Base-by-base conservation (phyloP, 768 basidiomycete genomes). In the Auriscalpium microsporum region DNA sequence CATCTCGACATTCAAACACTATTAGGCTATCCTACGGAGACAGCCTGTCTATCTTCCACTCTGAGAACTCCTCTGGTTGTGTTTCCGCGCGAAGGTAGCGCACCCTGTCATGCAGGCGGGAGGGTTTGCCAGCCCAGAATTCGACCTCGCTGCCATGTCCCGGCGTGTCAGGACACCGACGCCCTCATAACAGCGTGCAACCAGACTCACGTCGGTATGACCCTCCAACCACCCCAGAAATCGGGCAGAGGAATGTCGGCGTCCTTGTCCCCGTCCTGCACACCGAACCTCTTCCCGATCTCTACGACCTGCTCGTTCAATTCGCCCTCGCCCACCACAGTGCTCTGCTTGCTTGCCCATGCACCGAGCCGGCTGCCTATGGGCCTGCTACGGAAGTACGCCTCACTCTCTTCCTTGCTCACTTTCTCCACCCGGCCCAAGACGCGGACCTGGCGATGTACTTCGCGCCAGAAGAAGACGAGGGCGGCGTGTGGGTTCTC, bases 101-200 rank as follows among this genome's bases (percentile, higher is more conserved):
- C 57, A 95, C 81, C 45, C 94, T 84, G 68, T 97, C 94, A 62
- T 97, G 94, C 50, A 97, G 73, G 40, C 95, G 80, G 23, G 91
- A 94, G n/a, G 91, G 90, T 64, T 93, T 88, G 34, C 95, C 95
- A n/a, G 81, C 78, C 95, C 95, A 97, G 68, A 97, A 97, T 67
- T 98, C 95, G 50, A 98, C 77, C 72, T 98, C 95, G 57, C 94
- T 96, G 64, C 28, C 13, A 17, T 19, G 17, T 50, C 37, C 28
- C 58, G 23, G n/a, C 54, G 53, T 49, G 57, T 52, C 17, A 54
- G 34, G 16, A 10, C 28, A 28, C 28, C 5, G 28, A 28, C 28
- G 28, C 28, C 28, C 28, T 28, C 2, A 28, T 28, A 28, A 5
- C 28, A 28, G 28, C 7, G 28, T 28, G 28, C 28, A 60, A 40